Percentiles rank a stretch among this genome's conserved stretches.
Conservation (phyloP, 257 asterid species). For the Nicotiana undulata region DNA sequence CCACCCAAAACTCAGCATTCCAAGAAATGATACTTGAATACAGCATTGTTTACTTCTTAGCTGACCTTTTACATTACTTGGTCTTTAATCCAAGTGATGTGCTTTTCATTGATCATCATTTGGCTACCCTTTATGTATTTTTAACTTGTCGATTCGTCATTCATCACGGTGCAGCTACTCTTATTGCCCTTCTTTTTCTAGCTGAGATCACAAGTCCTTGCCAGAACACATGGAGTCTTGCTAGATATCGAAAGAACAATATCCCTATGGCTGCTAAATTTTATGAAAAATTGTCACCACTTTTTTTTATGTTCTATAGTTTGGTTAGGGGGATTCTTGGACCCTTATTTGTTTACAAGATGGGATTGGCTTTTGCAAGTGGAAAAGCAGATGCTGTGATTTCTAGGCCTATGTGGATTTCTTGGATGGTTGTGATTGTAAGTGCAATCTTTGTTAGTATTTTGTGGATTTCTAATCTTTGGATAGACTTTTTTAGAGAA, state of each 20-base stretch:
- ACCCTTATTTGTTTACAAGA: conserved; percentile 42
- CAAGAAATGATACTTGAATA: conserved; percentile 52
- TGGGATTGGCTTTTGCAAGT: conserved; percentile 24
- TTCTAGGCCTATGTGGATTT: conserved; percentile 62
- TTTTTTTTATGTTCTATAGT: conserved; percentile 42
- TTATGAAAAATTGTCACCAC: conserved; percentile 49
- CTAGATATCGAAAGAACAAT: conserved; percentile 37
- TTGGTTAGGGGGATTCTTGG: conserved; percentile 68
- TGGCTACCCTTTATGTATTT: conserved; percentile 69
- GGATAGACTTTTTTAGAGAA: conserved; percentile 41
- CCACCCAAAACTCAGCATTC: conserved; percentile 37
- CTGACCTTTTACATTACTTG: conserved; percentile 54
- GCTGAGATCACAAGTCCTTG: conserved; percentile 70
- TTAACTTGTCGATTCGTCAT: conserved; percentile 52
- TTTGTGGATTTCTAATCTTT: conserved; percentile 57
- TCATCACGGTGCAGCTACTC: conserved; percentile 46
- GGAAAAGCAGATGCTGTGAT: conserved; percentile 28
- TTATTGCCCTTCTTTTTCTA: conserved; percentile 47
- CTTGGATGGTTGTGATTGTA: conserved; percentile 66
- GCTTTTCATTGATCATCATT: conserved; percentile 63
- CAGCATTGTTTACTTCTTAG: conserved; percentile 61
- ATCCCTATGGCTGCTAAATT: conserved; percentile 34
- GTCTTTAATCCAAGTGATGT: conserved; percentile 39
- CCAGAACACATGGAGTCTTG: conserved; percentile 75
- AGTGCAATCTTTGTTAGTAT: conserved; percentile 49